Conservation (phyloP, 139 green algal genomes). For the Haematococcus lacustris region DNA sequence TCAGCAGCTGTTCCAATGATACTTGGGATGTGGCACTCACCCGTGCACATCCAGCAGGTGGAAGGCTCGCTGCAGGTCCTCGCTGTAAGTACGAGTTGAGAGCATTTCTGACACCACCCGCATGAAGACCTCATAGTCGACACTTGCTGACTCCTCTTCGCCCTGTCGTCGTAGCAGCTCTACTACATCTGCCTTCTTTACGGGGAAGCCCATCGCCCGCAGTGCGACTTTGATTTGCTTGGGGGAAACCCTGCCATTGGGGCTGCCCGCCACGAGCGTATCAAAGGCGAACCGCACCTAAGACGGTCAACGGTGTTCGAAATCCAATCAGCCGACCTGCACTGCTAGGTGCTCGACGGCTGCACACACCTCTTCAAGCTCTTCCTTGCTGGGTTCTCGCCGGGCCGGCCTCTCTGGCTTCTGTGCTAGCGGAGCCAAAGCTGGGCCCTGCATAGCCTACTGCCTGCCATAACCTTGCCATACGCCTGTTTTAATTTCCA, state of each 20-base stretch:
- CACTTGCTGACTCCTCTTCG: slow-evolving; percentile 18
- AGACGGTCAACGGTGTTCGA: too few species aligned
- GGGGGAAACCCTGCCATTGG: slow-evolving; percentile 22
- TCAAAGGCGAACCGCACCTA: slow-evolving; percentile 35
- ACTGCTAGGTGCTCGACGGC: too few species aligned
- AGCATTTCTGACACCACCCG: slow-evolving; percentile 10
- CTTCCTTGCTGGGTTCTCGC: slow-evolving; percentile 5
- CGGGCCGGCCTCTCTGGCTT: neutral
- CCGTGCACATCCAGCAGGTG: slow-evolving; percentile 20
- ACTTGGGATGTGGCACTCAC: too few species aligned
- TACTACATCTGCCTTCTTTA: slow-evolving; percentile 39
- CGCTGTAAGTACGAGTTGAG: slow-evolving; percentile 1
- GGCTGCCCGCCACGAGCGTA: slow-evolving; percentile 29
- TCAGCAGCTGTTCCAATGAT: neutral
- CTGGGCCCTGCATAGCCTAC: too few species aligned
- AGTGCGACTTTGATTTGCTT: slow-evolving; percentile 44
- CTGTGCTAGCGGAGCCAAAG: too few species aligned
- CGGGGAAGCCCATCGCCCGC: slow-evolving; percentile 39
- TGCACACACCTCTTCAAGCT: slow-evolving; percentile 26
- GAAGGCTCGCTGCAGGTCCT: slow-evolving; percentile 39
- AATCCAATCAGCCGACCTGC: too few species aligned
- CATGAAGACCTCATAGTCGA: slow-evolving; percentile 25
- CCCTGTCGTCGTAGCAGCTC: slow-evolving; percentile 25
- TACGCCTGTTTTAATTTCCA: too few species aligned
- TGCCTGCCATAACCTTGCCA: too few species aligned